Base-by-base conservation (phyloP, 2,329 filamentous ascomycete genomes). In the Periconia sp. region DNA sequence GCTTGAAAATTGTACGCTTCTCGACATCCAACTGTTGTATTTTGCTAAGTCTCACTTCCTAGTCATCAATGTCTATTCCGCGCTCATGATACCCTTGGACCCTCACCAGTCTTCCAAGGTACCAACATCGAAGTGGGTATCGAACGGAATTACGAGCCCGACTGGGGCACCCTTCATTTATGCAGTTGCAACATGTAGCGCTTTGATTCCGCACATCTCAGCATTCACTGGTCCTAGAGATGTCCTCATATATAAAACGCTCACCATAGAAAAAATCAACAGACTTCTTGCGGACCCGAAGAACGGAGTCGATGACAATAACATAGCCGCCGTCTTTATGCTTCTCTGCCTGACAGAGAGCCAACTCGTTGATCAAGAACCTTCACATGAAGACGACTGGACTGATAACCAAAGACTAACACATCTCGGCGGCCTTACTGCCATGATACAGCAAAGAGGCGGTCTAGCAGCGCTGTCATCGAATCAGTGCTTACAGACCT, bases 391-490 rank as follows among this genome's bases (percentile, higher is more conserved):
- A 15, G 59, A 53, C 7, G 48, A 56, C n/a, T 56, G 45, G 34
- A 64, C 50, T 31, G 24, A 57, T 36, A 26, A 36, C 28, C 56
- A 61, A 24, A 51, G 57, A 34, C 38, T 46, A 22, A 51, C 57
- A 19, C 65, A 69, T 41, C 42, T 58, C n/a, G 61, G 60, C 33
- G 65, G 65, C 4, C 46, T 69, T 5, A 50, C 40, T 31, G 54
- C 54, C 1, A 69, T 69, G 65, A 63, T 69, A 15, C 13, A 47
- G n/a, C 65, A 66, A 43, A 55, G 65, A 54, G 65, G 64, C 3
- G 65, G 65, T 9, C 59, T 69, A 36, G 45, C 53, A 19, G 55
- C 52, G 5, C 36, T 69, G 17, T 35, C 29, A 25, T 50, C 52
- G 11, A 69, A 65, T 33, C 50, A 50, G 21, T 63, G 60, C 43